Conservation (phyloP, 2,329 filamentous ascomycete species). For the Nothopassalora personata region DNA sequence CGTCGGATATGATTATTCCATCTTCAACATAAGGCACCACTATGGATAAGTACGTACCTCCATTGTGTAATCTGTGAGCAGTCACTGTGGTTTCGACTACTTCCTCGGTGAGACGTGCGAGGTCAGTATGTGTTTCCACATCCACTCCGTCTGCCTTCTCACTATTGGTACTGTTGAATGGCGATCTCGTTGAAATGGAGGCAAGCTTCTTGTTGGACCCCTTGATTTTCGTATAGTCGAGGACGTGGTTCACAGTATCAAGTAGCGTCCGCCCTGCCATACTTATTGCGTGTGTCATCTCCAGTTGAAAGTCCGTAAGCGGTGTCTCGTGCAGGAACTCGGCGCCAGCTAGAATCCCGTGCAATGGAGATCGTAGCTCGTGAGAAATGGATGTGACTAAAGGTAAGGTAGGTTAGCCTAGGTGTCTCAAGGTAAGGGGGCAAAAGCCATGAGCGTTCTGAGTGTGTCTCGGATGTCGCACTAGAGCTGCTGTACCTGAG, state of each 20-base stretch:
- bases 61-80: constrained; percentile 11
- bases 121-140: constrained; percentile 10
- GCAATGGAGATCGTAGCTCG: background rate
- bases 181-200: background rate
- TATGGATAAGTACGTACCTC: background rate
- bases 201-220: constrained; percentile 7
- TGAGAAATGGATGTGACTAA: constrained; percentile 13
- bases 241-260: background rate
- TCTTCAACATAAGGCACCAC: too few species aligned
- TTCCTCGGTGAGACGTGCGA: constrained; percentile 25
- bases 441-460: too few species aligned
- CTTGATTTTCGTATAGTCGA: constrained; percentile 31
- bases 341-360: background rate
- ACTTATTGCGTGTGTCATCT: background rate
- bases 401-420: constrained; percentile 15
- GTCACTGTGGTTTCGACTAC: constrained; percentile 12
- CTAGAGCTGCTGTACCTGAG: too few species aligned
- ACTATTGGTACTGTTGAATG: background rate
- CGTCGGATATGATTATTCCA: background rate
- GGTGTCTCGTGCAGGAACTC: background rate
- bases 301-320: background rate
- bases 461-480: too few species aligned
- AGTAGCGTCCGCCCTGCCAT: background rate
- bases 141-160: background rate
- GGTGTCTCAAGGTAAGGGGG: constrained; percentile 33